Base-by-base conservation (phyloP, 1,284 basidiomycete genomes). In the Takashimella tepidaria region DNA sequence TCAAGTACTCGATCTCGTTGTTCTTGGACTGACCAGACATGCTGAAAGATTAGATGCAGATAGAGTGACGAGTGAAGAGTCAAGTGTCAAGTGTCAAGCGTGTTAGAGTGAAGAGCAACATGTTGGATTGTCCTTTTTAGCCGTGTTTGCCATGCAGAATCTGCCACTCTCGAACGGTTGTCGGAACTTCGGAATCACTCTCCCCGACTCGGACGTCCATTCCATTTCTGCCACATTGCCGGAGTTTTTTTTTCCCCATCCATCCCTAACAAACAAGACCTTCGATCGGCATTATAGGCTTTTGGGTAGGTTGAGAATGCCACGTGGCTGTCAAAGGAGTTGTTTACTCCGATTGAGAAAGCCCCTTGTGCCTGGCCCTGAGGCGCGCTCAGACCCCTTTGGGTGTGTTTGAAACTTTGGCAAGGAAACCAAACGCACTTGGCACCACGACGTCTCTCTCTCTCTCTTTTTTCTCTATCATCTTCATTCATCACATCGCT, bases 1-100 rank as follows among this genome's bases (percentile, higher is more conserved):
- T 95, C 79, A 95, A 85, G 77, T 93, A 89, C 68, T 88, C 87
- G 66, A 95, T 81, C 78, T 92, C 89, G 59, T 61, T 59, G 54
- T 58, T 58, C 45, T 49, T 53, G 54, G 50, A 50, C 25, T 41
- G 24, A 4, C 40, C 21, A n/a, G 55, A 53, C 57, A 61, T 53
- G 37, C 26, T 16, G 31, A 8, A 16, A 16, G 31, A 8, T 8
- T 37, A 16, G 31, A 8, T 27, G 23, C 8, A 10, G 10, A 23
- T 47, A 11, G 46, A 37, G 31, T 8, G 31, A 8, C 16, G 16
- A 16, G 31, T 37, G 31, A 37, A 16, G 16, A 37, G 31, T 37
- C 10, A 37, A 16, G 16, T 8, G 31, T 37, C 10, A 37, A 16
- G 31, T 8, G 31, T 8, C 10, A 37, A 8, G 31, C 8, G 31